A percentile compares a stretch with the other conserved stretches of the same genome.
These are phyloP conservation scores for Lizanozyma gosingica DNA, from an alignment of 1,139 yeast species.

Conservation along the genomic window DNA sequence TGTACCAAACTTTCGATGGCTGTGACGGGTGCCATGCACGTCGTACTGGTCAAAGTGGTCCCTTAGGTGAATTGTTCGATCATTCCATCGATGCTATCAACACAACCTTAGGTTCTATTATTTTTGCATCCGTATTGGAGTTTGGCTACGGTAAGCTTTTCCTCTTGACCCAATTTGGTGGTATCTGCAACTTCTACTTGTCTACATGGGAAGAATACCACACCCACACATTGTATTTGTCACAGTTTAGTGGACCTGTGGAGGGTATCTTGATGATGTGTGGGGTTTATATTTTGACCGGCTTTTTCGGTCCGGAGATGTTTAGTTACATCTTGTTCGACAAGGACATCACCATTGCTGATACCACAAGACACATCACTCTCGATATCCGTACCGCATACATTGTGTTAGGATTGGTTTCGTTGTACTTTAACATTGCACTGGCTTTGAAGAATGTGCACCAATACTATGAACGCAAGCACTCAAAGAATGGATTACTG, in stretches of 20 bases:
- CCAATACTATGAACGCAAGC: slow-evolving; percentile 32
- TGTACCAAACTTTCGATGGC: slow-evolving; percentile 94
- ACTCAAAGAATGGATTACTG: slow-evolving; percentile 8
- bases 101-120: slow-evolving; percentile 68
- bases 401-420: slow-evolving; percentile 41
- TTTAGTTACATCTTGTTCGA: slow-evolving; percentile 42
- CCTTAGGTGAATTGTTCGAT: slow-evolving; percentile 89
- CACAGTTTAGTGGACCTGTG: slow-evolving; percentile 87
- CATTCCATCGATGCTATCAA: slow-evolving; percentile 90
- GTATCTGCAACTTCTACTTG: slow-evolving; percentile 73
- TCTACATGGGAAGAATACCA: slow-evolving; percentile 97
- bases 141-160: slow-evolving; percentile 63
- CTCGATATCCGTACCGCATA: slow-evolving; percentile 35
- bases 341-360: slow-evolving; percentile 23
- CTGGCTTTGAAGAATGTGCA: slow-evolving; percentile 69
- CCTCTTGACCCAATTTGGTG: slow-evolving; percentile 62
- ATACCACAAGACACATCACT: slow-evolving; percentile 14
- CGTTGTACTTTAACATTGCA: slow-evolving; percentile 60
- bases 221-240: slow-evolving; percentile 73
- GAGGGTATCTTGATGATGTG: slow-evolving; percentile 77
- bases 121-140: slow-evolving; percentile 66
- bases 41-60: slow-evolving; percentile 90
- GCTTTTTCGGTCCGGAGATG: slow-evolving; percentile 57
- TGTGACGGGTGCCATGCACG: slow-evolving; percentile 94
- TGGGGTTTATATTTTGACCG: slow-evolving; percentile 50